Percentiles rank a stretch among this genome's conserved stretches.
Evolutionary conservation across 306 rosid genomes (phyloP).

Genomic region (Arachis hypogaea): DNA sequence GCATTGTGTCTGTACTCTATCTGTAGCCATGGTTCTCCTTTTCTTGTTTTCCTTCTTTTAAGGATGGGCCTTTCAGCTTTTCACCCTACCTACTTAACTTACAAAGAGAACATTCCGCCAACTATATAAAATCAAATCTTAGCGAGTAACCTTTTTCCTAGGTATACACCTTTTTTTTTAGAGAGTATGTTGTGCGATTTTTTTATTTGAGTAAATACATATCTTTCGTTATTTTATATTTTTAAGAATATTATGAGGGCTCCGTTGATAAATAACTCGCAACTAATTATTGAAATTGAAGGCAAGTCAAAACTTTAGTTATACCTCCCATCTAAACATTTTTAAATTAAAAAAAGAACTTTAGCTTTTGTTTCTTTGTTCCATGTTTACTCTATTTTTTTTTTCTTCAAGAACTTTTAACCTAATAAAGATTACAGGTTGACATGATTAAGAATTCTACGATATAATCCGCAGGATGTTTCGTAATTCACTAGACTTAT

Average conservation of each 20-base stretch:
- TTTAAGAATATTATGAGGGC: too few species aligned
- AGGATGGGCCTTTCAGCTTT: constrained; percentile 41
- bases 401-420: not conserved
- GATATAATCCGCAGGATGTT: constrained; percentile 3
- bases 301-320: too few species aligned
- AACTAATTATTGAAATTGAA: too few species aligned
- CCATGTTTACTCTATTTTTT: not conserved
- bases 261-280: too few species aligned
- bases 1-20: too few species aligned
- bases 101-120: constrained; percentile 36
- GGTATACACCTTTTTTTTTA: not conserved
- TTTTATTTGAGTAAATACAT: too few species aligned
- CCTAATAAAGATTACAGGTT: not conserved
- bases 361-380: too few species aligned
- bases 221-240: too few species aligned
- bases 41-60: constrained; percentile 46
- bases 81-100: constrained; percentile 6
- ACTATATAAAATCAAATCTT: constrained; percentile 31
- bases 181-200: too few species aligned
- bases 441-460: not conserved
- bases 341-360: too few species aligned
- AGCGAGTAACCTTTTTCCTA: constrained; percentile 30
- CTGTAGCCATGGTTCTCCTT: constrained; percentile 14
- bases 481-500: not conserved
- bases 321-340: too few species aligned